Conservation (phyloP, 768 basidiomycete species). For the Xerocomellus amylosporus region DNA sequence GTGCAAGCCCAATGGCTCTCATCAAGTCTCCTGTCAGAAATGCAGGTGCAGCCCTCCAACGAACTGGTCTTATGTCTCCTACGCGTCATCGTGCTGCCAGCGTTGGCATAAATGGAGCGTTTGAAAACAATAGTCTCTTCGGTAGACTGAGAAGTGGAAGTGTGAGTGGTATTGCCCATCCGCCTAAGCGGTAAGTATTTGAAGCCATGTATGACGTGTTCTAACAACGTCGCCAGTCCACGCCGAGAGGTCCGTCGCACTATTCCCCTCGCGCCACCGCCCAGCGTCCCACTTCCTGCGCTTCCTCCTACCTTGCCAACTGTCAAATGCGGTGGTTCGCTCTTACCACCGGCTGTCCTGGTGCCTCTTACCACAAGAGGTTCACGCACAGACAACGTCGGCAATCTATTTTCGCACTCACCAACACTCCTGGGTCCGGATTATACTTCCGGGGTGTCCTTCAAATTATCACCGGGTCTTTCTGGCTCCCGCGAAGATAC, state of each 20-base stretch:
- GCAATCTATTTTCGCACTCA: neutral
- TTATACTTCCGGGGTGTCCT: constrained; percentile 8
- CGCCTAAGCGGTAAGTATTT: constrained; percentile 33
- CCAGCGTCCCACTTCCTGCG: constrained; percentile 30
- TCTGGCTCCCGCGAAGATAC: neutral
- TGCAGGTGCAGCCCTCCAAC: constrained; percentile 50
- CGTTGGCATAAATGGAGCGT: constrained; percentile 34
- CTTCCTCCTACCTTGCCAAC: constrained; percentile 25
- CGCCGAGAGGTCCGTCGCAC: constrained; percentile 38
- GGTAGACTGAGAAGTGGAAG: constrained; percentile 60
- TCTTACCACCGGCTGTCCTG: constrained; percentile 21
- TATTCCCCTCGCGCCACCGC: constrained; percentile 27
- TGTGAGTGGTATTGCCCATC: constrained; percentile 29
- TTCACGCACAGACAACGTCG: constrained; percentile 1
- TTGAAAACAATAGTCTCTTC: constrained; percentile 42
- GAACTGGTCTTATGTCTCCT: constrained; percentile 39
- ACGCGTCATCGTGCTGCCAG: constrained; percentile 48
- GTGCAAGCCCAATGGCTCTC: constrained; percentile 49
- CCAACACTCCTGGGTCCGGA: constrained; percentile 11
- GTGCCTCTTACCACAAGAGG: constrained; percentile 12
- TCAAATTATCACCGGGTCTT: constrained; percentile 8
- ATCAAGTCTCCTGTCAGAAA: constrained; percentile 58
- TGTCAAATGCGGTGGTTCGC: constrained; percentile 7
- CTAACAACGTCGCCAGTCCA: constrained; percentile 29
- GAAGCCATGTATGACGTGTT: neutral